Evolutionary conservation across 2,329 filamentous ascomycete genomes (phyloP).

Genomic region (Akanthomyces uredinophilus): DNA sequence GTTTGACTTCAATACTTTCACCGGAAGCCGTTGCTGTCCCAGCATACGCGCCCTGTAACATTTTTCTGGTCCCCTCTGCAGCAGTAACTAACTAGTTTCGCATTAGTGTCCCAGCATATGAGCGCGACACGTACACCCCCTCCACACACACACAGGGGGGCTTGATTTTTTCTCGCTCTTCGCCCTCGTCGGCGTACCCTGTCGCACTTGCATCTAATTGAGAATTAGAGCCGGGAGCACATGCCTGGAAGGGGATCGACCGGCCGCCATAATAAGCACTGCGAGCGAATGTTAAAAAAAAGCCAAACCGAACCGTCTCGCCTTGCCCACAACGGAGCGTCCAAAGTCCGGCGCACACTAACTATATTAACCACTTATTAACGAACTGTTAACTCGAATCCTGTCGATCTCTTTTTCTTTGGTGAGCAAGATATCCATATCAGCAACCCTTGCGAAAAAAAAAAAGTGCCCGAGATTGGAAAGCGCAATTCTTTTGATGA

Average conservation of each 20-base stretch:
- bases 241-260: neutral
- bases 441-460: neutral
- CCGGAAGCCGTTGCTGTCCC: neutral
- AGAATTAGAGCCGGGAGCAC: neutral
- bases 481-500: neutral
- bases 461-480: neutral
- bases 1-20: neutral
- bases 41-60: neutral
- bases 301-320: neutral
- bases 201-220: neutral
- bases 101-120: neutral
- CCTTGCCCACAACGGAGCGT: neutral
- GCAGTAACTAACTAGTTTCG: too few species aligned
- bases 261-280: conserved; percentile 1
- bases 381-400: neutral
- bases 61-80: neutral
- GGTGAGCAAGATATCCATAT: neutral
- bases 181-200: neutral
- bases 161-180: neutral
- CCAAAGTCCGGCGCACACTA: neutral
- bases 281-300: conserved; percentile 1
- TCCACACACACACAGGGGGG: neutral
- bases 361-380: too few species aligned
- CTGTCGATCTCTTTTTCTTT: neutral
- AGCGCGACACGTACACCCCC: neutral